A percentile compares a stretch with the other conserved stretches of the same genome.
These are phyloP conservation scores for Grosmannia serpens DNA, from an alignment of 2,329 filamentous ascomycete genomes.

Conservation along the genomic window DNA sequence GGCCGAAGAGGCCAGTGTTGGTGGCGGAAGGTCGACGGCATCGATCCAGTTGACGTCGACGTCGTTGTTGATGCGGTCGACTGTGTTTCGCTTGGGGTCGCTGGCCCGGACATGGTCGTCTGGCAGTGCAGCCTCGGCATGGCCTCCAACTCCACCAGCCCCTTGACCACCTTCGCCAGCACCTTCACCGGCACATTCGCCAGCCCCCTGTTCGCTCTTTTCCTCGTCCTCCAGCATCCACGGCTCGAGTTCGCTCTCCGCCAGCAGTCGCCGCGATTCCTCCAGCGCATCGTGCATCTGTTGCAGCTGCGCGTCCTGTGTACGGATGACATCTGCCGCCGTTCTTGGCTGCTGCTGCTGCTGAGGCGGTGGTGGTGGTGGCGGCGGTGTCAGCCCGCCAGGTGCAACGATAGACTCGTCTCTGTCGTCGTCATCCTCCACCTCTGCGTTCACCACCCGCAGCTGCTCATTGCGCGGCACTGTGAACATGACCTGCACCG, in stretches of 20 bases:
- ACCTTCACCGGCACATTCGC: not conserved
- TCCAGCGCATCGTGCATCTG: slow-evolving; percentile 7
- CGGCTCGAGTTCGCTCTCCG: slow-evolving; percentile 1
- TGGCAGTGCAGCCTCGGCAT: not conserved
- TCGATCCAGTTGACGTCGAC: not conserved
- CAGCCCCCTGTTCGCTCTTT: not conserved
- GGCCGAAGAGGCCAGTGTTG: not conserved
- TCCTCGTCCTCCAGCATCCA: slow-evolving; percentile 3
- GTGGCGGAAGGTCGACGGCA: not conserved
- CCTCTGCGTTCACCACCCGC: slow-evolving; percentile 76
- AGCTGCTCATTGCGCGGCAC: slow-evolving; percentile 75
- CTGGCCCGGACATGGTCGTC: not conserved
- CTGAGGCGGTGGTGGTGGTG: not conserved
- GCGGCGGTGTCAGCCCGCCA: slow-evolving; percentile 4
- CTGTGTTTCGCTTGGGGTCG: not conserved
- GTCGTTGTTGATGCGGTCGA: not conserved
- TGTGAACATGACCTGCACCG: slow-evolving; percentile 84
- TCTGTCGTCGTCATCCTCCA: slow-evolving; percentile 21
- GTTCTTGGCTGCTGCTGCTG: not conserved
- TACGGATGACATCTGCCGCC: not conserved
- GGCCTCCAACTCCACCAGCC: not conserved
- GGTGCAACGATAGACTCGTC: slow-evolving; percentile 2
- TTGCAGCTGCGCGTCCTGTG: slow-evolving; percentile 6
- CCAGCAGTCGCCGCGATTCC: slow-evolving; percentile 6
- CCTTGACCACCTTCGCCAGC: too few species aligned